phyloP scores from a whole-genome alignment of 2,329 filamentous ascomycete genomes.

The Exophiala lecanii-corni region DNA sequence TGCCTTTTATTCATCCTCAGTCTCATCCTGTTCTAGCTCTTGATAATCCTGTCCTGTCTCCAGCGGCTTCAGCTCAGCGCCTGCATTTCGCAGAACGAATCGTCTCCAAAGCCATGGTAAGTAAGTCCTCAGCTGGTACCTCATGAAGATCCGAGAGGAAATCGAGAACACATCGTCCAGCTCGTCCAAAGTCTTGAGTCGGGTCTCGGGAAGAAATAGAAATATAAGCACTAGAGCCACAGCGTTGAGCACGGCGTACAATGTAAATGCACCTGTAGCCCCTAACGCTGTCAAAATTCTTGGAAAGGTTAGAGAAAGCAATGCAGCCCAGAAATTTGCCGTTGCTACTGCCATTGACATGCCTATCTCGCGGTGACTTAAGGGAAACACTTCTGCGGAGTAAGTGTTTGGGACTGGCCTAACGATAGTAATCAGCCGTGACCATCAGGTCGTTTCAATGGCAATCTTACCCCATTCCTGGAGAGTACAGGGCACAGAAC shows the following conservation, averaged over 20 bases:
- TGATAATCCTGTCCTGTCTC: constrained; percentile 9
- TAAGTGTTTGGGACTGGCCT: constrained; percentile 46
- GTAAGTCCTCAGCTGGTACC: constrained; percentile 50
- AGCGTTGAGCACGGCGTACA: constrained; percentile 50
- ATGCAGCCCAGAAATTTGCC: constrained; percentile 38
- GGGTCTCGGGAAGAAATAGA: constrained; percentile 51
- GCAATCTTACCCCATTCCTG: constrained; percentile 51
- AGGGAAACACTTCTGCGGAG: constrained; percentile 52
- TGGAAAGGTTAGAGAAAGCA: constrained; percentile 37
- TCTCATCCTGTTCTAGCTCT: constrained; percentile 17
- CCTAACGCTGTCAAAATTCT: constrained; percentile 33
- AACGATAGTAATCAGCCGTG: constrained; percentile 1
- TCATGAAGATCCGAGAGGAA: constrained; percentile 49
- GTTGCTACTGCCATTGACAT: constrained; percentile 40
- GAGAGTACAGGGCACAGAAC: constrained; percentile 31
- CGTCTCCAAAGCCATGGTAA: constrained; percentile 56
- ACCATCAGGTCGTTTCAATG: too few relatives aligned
- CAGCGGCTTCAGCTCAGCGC: constrained; percentile 45
- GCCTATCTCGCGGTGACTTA: constrained; percentile 49
- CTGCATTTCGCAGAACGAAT: constrained; percentile 49
- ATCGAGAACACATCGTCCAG: constrained; percentile 44
- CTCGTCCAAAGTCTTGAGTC: constrained; percentile 48
- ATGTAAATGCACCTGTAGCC: constrained; percentile 35
- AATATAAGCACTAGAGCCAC: constrained; percentile 56
- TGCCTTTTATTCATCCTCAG: too few relatives aligned